Evolutionary conservation across 192 early-diverging fungal genomes (phyloP), one percentile per base, ranked within the genome.

Genomic region (Chytriomyces sp.): DNA sequence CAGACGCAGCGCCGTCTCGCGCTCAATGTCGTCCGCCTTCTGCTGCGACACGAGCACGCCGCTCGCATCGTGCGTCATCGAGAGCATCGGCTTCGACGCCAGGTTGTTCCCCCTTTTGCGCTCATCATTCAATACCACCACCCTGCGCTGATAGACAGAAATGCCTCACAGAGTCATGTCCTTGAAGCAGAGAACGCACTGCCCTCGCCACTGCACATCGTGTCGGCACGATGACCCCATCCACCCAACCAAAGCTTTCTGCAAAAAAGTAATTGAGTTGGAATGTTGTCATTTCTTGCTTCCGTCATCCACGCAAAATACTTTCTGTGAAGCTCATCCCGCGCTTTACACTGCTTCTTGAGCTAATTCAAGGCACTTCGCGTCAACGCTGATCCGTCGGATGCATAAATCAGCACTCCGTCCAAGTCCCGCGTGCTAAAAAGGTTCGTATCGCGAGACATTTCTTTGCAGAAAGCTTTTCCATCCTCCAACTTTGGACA

Each of bases 151-250:
- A 28, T n/a, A 17, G 28, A 25, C 2, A 52, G 10, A 40, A 33
- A 63, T 12, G 1, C 59, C 73, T 49, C 79, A 91, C 89, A 62
- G 71, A 25, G 77, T 72, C 60, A 93, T 54, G 34, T 94, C 88
- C 52, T 86, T 83, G 38, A 93, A 92, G 78, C 95, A 97, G 33
- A 91, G 63, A 5, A 88, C 90, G 75, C 95, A 97, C 38, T 95
- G 67, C 19, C 92, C 92, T 60, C 86, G 82, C 39, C 91, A 88
- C 69, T 91, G 88, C 5, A 93, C 81, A 17, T 81, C 82, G 70
- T 97, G 95, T 17, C 77, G 72, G 77, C 95, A 96, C 0, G 88
- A 82, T 53, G 88, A 82, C 4, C n/a, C n/a, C n/a, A n/a, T n/a
- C n/a, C n/a, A n/a, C n/a, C n/a, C n/a, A n/a, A n/a, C n/a, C n/a